Base-by-base conservation (phyloP, 2,329 filamentous ascomycete species). In the Pseudogymnoascus sp. region DNA sequence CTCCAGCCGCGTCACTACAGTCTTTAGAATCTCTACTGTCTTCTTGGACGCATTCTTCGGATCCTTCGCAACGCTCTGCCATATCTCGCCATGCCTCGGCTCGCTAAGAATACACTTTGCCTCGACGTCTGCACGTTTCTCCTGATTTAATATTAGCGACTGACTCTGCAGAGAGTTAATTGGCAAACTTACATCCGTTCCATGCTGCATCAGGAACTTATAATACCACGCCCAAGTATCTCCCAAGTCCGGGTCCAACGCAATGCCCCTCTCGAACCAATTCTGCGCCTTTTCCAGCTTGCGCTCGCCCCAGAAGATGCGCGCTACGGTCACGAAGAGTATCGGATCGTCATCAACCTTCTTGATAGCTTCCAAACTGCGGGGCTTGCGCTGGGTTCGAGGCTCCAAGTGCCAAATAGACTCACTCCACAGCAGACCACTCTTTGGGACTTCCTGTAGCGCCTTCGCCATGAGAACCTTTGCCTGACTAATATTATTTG, bases 201-300 rank as follows among this genome's bases (percentile, higher is more conserved):
- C 96, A 77, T 99, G 93, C 80, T 97, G 91, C 68, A 87, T 74
- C 67, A 97, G 73, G 75, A 97, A 99, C 75, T 93, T 93, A 76
- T 92, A 95, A 76, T 97, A 99, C 93, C 93, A 99, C 18, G 92
- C 93, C 96, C 96, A 99, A 9, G 87, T 90, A 78, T 99, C 96
- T 60, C 95, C 95, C 60, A 86, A 79, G 74, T 97, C 93, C 37
- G 88, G 86, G 72, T 99, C 92, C 11, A 95, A 80, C 62, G 96
- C 82, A 63, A 97, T 87, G 0, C 95, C 95, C 77, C 96, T 96
- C 77, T 97, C 92, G 75, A 99, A 99, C 95, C 95, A 99, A 67
- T 86, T 93, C 76, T 93, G 89, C 2, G 95, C 93, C 75, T 97
- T 96, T 69, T 97, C 95, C 23, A 99, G 82, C 73, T 88, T 88